Conservation (phyloP, 768 basidiomycete species). For the Lentinula detonsa region DNA sequence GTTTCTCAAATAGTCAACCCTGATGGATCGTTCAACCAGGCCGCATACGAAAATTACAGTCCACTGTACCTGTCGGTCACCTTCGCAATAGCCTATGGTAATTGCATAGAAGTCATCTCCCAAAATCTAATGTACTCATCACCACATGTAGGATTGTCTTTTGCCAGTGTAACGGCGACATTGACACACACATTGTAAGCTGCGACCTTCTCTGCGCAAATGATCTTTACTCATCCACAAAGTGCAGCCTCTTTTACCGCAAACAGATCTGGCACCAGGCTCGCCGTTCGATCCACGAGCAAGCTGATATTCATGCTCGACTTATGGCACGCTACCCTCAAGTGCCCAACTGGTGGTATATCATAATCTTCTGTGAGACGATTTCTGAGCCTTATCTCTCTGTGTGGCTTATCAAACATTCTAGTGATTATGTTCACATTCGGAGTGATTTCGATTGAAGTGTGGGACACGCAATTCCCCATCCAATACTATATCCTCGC, state of each 20-base stretch:
- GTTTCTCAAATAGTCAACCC: conserved; percentile 48
- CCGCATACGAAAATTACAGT: conserved; percentile 49
- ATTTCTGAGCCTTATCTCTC: conserved; percentile 16
- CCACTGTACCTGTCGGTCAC: conserved; percentile 63
- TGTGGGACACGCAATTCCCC: conserved; percentile 70
- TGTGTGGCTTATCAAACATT: background rate
- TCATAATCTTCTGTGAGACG: conserved; percentile 49
- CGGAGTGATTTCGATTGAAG: conserved; percentile 63
- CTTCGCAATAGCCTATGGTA: conserved; percentile 73
- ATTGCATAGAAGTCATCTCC: conserved; percentile 78
- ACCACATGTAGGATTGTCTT: conserved; percentile 43
- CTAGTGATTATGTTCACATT: conserved; percentile 58
- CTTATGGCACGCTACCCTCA: conserved; percentile 73
- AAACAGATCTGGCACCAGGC: conserved; percentile 74
- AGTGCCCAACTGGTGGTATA: conserved; percentile 87
- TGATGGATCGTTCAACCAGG: conserved; percentile 49
- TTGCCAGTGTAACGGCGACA: conserved; percentile 74
- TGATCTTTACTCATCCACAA: background rate
- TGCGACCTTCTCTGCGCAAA: background rate
- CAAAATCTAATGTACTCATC: conserved; percentile 63
- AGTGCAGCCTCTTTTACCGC: conserved; percentile 55
- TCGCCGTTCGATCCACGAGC: conserved; percentile 66
- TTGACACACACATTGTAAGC: conserved; percentile 53
- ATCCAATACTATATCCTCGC: conserved; percentile 64
- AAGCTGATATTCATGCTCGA: conserved; percentile 80